Base-by-base conservation (phyloP, 306 rosid species). In the Quercus ilex region DNA sequence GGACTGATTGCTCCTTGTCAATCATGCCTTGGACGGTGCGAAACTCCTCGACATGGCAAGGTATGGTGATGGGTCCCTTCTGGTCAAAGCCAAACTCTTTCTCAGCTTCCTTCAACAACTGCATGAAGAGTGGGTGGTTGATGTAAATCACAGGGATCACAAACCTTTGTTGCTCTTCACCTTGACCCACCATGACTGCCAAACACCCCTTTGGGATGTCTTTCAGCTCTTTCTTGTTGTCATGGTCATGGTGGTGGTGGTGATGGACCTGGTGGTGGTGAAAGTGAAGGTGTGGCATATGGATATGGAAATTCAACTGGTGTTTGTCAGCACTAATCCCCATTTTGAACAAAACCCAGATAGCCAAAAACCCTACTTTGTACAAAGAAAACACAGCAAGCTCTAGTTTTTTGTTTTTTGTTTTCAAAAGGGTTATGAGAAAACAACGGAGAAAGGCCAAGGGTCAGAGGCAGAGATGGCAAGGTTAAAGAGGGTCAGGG, bases 401-500 rank as follows among this genome's bases (percentile, higher is more conserved):
- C 15, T 43, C 6, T 1, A 11, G n/a, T 2, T 23, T 17, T 31
- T 30, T 30, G 31, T 30, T 31, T 31, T 30, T 26, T 30, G 15
- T 35, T 31, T 30, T 2, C 4, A 4, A 3, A 17, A 46, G 82
- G 84, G 89, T 68, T 93, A 91, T 77, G 83, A 90, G 92, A 89
- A 83, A 79, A 83, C 79, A 51, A 43, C 19, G 60, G 99, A 90
- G 75, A 96, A 96, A 53, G 96, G 98, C 99, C 99, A 96, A 65
- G 98, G 98, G 55, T 93, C 96, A 1, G 98, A 91, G 12, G 96
- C 75, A 15, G 99, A 95, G 46, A 93, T 95, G 51, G 94, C 87
- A 3, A 95, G 98, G 38, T 85, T 86, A 85, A 93, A 95, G 80
- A 93, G 92, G 58, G 92, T 84, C 0, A 87, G 63, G 52, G 96